These are phyloP conservation scores for Helianthus annuus DNA, from an alignment of 129 eudicot species.

Conservation along the genomic window HanXRQr2.0-SUNRISE NC_035447.2:40791761-40792260, in stretches of 20 bases:
- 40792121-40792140: conserved; percentile 49
- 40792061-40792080: conserved; percentile 58
- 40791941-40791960: conserved; percentile 62
- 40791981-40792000: conserved; percentile 43
- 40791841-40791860: conserved; percentile 58
- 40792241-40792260: conserved; percentile 59
- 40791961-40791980: conserved; percentile 62
- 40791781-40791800: conserved; percentile 51
- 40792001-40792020: conserved; percentile 50
- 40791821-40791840: conserved; percentile 53
- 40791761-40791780: conserved; percentile 52
- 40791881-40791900: conserved; percentile 49
- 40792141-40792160: conserved; percentile 41
- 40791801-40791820: conserved; percentile 53
- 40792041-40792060: conserved; percentile 53
- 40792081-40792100: conserved; percentile 45
- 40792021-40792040: conserved; percentile 64
- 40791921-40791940: conserved; percentile 67
- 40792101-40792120: conserved; percentile 45
- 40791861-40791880: conserved; percentile 76
- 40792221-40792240: conserved; percentile 49
- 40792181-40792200: conserved; percentile 53
- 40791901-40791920: conserved; percentile 64
- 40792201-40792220: conserved; percentile 50
- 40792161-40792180: conserved; percentile 41